These are phyloP conservation scores for Jaltomata sinuosa DNA, from an alignment of 257 asterid genomes.

Conservation along the genomic window DNA sequence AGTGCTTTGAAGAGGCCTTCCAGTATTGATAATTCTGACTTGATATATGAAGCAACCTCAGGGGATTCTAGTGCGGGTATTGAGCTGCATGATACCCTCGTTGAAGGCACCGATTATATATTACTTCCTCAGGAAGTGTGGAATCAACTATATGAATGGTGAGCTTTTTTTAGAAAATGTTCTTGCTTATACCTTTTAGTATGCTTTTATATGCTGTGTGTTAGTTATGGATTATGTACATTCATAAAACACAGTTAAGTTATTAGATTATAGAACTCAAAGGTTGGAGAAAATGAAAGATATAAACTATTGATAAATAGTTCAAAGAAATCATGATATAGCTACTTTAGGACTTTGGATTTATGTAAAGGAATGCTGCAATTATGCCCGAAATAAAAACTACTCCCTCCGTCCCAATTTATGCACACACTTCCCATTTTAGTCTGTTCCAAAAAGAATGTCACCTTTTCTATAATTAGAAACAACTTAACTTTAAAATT, in stretches of 20 bases:
- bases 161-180: neutral
- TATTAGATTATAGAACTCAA: neutral
- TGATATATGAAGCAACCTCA: slow-evolving; percentile 55
- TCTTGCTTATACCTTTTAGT: neutral
- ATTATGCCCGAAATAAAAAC: neutral
- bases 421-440: neutral
- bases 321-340: neutral
- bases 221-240: neutral
- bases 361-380: neutral
- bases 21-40: slow-evolving; percentile 71
- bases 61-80: slow-evolving; percentile 49
- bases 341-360: neutral
- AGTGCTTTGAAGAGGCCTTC: slow-evolving; percentile 59
- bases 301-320: neutral
- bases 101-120: slow-evolving; percentile 98
- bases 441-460: neutral
- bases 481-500: neutral
- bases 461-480: neutral
- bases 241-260: neutral
- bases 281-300: neutral
- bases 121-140: slow-evolving; percentile 86
- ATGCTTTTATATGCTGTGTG: neutral
- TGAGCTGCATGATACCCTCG: slow-evolving; percentile 87
- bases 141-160: slow-evolving; percentile 78
- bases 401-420: neutral